Base-by-base conservation (phyloP, 176 grass and related monocot genomes). In the Ensete ventricosum region DNA sequence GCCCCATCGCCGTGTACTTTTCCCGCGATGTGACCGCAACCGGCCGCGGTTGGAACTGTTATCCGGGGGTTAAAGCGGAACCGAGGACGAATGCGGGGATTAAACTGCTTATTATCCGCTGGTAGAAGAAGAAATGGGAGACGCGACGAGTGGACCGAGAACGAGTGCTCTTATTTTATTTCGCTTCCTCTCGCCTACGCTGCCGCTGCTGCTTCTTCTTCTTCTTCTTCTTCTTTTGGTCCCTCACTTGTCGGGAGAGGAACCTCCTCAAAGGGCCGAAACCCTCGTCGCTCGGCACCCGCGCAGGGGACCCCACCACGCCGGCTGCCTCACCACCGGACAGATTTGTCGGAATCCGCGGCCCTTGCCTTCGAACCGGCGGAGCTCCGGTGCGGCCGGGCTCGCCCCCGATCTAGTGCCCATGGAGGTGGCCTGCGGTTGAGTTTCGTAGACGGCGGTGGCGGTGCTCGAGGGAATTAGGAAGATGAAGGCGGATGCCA, bases 221-320 rank as follows among this genome's bases (percentile, higher is more conserved):
- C 12, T 14, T 58, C 62, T 65, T 9, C 62, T 64, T 60, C 22
- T 34, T 34, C 29, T 34, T 34, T 57, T 71, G 68, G 68, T 71
- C 68, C 68, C 71, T 73, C 52, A 23, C 53, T 55, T 74, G 72
- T 74, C 72, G 72, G 72, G 72, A 74, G 72, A 74, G 24, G 72
- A 57, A 74, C 72, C 72, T 43, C 72, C 13, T 57, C 72, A 27
- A 34, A 24, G 22, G 72, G 53, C 72, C 72, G 53, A 26, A 55
- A 57, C 23, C 52, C 53, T 74, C 72, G 23, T 53, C 9, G 24
- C 13, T 34, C 14, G 72, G 53, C 53, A 55, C 53, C 72, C 52
- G 21, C 24, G 14, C 53, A 34, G 72, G 72, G 52, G 27, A 52
- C 43, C 25, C 22, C 53, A 53, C 24, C 2, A 3, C 16, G 0